Base-by-base conservation (phyloP, 202 grass and related monocot species). In the Carex sylvatica region DNA sequence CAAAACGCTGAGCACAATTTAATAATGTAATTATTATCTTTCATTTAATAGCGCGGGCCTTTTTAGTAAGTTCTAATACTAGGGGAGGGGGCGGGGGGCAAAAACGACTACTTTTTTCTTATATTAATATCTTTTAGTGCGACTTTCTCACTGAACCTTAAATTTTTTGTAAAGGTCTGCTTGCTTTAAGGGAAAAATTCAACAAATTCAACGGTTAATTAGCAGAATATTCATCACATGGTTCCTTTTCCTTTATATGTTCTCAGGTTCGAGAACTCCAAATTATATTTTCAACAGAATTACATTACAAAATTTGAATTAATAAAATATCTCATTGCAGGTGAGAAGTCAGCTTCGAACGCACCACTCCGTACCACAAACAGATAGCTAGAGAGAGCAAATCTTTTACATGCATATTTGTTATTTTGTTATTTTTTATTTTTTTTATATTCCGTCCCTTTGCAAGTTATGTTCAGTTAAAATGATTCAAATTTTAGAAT, bases 401-500 rank as follows among this genome's bases (percentile, higher is more conserved):
- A 10, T 51, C n/a, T 68, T 67, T 9, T 18, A 82, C 47, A 81
- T 82, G 23, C 28, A 82, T 82, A 82, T 67, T 3, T 54, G 20
- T 26, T 15, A 68, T 46, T 80, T n/a, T 81, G 2, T 33, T 82
- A 81, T 67, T 7, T 54, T 20, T 47, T 15, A 55, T 47, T 64
- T 40, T 38, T 40, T 40, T 40, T 40, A 40, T 40, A 40, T 40
- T 82, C 26, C 44, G 2, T 35, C 1, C 28, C 73, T 76, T 71
- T 76, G 26, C 30, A 58, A 36, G 26, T 77, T 77, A 77, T 59
- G 28, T 58, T 26, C 51, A 77, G 9, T 36, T 19, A 7, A 76
- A 31, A 28, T 33, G 9, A 22, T 19, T 84, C 61, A 92, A 47
- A 92, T 71, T 26, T 80, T 87, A 85, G 93, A 83, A 44, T 26